Evolutionary conservation across 2,329 filamentous ascomycete species (phyloP).

Genomic region (Dryadomyces sulphureus): DNA sequence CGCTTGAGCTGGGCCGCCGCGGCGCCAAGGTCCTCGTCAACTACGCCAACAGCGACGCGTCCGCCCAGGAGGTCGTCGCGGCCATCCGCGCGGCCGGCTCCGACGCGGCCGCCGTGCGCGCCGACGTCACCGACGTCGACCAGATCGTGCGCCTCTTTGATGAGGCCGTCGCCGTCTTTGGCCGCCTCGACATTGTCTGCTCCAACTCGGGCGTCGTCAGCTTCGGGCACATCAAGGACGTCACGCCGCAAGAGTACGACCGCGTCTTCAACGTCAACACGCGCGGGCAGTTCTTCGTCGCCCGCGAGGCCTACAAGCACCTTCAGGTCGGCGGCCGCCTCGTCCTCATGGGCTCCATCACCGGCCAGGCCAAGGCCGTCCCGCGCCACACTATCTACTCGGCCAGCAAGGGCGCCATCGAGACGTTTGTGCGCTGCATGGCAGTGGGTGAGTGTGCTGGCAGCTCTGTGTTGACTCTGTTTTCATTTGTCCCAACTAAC

Average conservation of each 20-base stretch:
- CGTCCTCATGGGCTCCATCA: constrained; percentile 49
- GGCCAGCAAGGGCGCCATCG: constrained; percentile 21
- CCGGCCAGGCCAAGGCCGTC: constrained; percentile 21
- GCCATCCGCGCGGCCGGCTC: constrained; percentile 12
- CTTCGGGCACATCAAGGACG: constrained; percentile 44
- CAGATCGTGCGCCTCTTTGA: constrained; percentile 22
- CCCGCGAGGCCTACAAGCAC: constrained; percentile 46
- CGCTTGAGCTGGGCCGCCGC: constrained; percentile 24
- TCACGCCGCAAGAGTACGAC: constrained; percentile 43
- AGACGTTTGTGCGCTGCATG: constrained; percentile 19
- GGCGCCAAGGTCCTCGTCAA: constrained; percentile 20
- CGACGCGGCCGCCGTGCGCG: constrained; percentile 16
- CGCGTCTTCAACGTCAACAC: constrained; percentile 47
- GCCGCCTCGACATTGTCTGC: constrained; percentile 46
- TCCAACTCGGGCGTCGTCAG: constrained; percentile 45
- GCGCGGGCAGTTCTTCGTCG: constrained; percentile 47
- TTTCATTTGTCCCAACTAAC: neutral
- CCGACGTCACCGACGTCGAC: constrained; percentile 18
- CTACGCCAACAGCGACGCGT: constrained; percentile 16
- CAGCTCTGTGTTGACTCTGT: neutral
- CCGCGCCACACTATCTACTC: constrained; percentile 21
- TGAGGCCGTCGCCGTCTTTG: constrained; percentile 40
- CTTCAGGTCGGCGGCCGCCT: constrained; percentile 46
- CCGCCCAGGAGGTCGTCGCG: constrained; percentile 11
- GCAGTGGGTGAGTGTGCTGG: constrained; percentile 9